Conservation (phyloP, 306 rosid species). For the Quercus agrifolia region DNA sequence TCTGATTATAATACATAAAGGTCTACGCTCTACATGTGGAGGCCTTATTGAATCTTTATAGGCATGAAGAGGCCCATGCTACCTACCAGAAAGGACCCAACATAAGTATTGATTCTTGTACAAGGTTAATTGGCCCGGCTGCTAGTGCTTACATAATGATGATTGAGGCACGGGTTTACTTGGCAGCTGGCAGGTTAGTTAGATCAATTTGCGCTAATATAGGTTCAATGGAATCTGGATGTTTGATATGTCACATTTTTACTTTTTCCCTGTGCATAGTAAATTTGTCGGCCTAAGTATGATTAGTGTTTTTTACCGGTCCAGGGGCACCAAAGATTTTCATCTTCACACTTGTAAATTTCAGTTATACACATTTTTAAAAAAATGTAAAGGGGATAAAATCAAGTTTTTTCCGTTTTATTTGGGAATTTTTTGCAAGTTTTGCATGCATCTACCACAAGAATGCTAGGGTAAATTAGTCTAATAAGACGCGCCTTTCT, state of each 20-base stretch:
- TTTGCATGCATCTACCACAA: too few species aligned
- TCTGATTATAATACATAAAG: slow-evolving; percentile 21
- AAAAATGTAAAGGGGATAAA: too few species aligned
- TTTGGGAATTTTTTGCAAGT: too few species aligned
- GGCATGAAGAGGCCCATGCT: slow-evolving; percentile 72
- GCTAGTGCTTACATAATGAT: slow-evolving; percentile 48
- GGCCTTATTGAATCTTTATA: slow-evolving; percentile 67
- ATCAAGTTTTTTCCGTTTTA: too few species aligned
- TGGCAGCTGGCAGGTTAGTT: slow-evolving; percentile 84
- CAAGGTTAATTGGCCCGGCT: slow-evolving; percentile 53
- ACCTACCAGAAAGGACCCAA: slow-evolving; percentile 57
- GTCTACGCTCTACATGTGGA: slow-evolving; percentile 82
- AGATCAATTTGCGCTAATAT: slow-evolving; percentile 9
- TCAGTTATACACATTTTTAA: too few species aligned
- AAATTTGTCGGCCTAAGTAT: too few species aligned
- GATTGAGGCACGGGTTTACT: slow-evolving; percentile 63
- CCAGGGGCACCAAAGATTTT: too few species aligned
- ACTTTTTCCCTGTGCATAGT: not conserved
- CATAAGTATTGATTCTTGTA: slow-evolving; percentile 45
- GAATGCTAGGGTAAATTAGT: too few species aligned
- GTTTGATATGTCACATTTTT: not conserved
- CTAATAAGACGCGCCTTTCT: too few species aligned
- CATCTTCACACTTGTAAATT: too few species aligned
- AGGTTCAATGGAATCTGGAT: not conserved
- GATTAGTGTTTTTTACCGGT: too few species aligned